Evolutionary conservation across 1,284 basidiomycete genomes (phyloP), one percentile per base, ranked within the genome.

Genomic region (Cutaneotrichosporon daszewskae): DNA sequence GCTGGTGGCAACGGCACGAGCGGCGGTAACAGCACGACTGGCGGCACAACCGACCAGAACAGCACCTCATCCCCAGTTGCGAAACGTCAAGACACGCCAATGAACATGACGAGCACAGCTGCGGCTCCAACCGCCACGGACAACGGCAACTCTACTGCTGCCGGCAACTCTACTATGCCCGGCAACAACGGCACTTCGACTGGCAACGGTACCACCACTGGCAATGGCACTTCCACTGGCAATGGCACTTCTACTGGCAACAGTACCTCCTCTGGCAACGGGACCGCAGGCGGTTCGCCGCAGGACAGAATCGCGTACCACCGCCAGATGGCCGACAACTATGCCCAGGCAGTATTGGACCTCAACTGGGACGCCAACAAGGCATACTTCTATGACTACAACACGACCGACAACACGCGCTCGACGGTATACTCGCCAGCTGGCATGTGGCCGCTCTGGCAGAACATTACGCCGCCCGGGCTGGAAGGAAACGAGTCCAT

Each of bases 381-480:
- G 74, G 75, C 88, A 22, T 87, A 82, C 4, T 94, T 91, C 73
- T 92, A 92, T 65, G 64, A 67, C 51, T 65, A 61, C 53, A 87
- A 87, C 68, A 68, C 81, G 34, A 82, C 79, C 3, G 76, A 79
- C 4, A 80, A 82, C 47, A 62, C 76, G 9, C 79, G 83, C 43
- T 82, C 80, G 49, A 64, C 61, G 18, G 64, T 87, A 36, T 90
- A 82, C 71, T 80, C 78, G 13, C 75, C 74, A 1, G 87, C 85
- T 2, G 81, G 81, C 1, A 87, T 85, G 68, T 92, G 87, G 68
- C 87, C 91, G 0, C 74, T 85, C 37, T 94, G 91, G 91, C 83
- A 78, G 43, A 84, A 81, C 19, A 88, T 95, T 59, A 75, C 88
- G 37, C 90, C 90, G 0, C 61, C 77, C 14, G 83, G 85, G 53